These are phyloP conservation scores for Serendipita sp. DNA, from an alignment of 768 basidiomycete genomes.

Conservation along the genomic window DNA sequence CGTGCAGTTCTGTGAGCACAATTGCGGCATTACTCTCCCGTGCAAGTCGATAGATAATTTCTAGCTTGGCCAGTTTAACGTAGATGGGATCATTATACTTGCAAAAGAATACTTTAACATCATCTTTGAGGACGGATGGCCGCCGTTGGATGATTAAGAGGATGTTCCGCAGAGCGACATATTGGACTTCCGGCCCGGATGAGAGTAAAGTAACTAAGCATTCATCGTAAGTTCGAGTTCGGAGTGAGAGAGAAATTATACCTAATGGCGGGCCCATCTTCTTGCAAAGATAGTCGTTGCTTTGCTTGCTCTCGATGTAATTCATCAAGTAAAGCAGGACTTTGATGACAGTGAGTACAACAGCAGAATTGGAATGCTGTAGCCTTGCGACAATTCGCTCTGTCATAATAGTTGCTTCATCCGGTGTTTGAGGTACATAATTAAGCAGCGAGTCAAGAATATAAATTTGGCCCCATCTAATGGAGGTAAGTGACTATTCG, in stretches of 20 bases:
- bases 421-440: conserved; percentile 75
- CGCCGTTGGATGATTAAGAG: conserved; percentile 92
- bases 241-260: conserved; percentile 19
- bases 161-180: conserved; percentile 92
- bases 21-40: conserved; percentile 87
- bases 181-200: conserved; percentile 97
- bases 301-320: conserved; percentile 81
- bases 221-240: conserved; percentile 1
- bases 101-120: conserved; percentile 99
- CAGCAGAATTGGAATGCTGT: conserved; percentile 97
- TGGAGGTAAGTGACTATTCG: conserved; percentile 11
- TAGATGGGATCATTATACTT: conserved; percentile 99
- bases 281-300: conserved; percentile 82
- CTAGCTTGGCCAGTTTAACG: conserved; percentile 93
- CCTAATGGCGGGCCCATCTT: conserved; percentile 98
- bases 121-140: conserved; percentile 82
- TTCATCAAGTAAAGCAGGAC: conserved; percentile 94
- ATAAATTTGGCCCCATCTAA: conserved; percentile 97
- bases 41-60: conserved; percentile 96
- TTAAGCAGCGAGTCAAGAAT: conserved; percentile 88
- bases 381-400: conserved; percentile 87
- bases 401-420: conserved; percentile 88
- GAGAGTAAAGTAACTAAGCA: conserved; percentile 76
- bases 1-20: conserved; percentile 86
- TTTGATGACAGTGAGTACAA: conserved; percentile 98